Evolutionary conservation across 2,329 filamentous ascomycete genomes (phyloP).

Genomic region (Fusarium scirpi): DNA sequence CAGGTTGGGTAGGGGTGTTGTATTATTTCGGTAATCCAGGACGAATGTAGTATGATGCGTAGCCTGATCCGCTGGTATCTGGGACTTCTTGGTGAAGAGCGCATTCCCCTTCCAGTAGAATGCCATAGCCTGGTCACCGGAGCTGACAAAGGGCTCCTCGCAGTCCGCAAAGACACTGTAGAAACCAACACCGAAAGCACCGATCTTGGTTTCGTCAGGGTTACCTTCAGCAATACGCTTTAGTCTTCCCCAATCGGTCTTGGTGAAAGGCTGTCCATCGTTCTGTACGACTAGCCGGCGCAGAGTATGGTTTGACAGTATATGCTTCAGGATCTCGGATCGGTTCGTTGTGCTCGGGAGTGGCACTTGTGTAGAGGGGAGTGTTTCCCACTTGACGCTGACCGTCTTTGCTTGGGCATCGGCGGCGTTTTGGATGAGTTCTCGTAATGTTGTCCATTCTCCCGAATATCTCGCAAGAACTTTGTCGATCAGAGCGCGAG

Average conservation of each 20-base stretch:
- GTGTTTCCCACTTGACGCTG: conserved; percentile 90
- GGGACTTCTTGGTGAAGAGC: conserved; percentile 88
- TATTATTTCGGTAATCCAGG: conserved; percentile 90
- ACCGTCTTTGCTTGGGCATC: conserved; percentile 93
- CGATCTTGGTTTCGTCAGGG: conserved; percentile 98
- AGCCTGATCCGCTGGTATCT: conserved; percentile 74
- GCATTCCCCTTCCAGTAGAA: conserved; percentile 99
- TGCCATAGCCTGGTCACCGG: conserved; percentile 91
- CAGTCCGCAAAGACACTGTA: conserved; percentile 99
- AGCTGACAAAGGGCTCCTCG: conserved; percentile 96
- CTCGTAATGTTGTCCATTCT: conserved; percentile 90
- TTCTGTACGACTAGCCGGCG: conserved; percentile 92
- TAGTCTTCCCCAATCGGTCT: conserved; percentile 91
- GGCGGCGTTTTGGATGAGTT: conserved; percentile 98
- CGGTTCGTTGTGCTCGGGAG: conserved; percentile 73
- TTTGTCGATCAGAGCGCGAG: conserved; percentile 95
- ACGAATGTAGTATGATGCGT: conserved; percentile 89
- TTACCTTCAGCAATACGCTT: conserved; percentile 99
- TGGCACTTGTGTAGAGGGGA: conserved; percentile 83
- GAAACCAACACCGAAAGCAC: conserved; percentile 97
- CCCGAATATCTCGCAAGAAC: conserved; percentile 96
- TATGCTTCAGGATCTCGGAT: conserved; percentile 83
- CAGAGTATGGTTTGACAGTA: conserved; percentile 85
- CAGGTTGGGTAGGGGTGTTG: conserved; percentile 86
- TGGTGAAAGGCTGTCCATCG: conserved; percentile 86